phyloP scores from a whole-genome alignment of 140 eudicot genomes.

The Oenanthe javanica region DNA sequence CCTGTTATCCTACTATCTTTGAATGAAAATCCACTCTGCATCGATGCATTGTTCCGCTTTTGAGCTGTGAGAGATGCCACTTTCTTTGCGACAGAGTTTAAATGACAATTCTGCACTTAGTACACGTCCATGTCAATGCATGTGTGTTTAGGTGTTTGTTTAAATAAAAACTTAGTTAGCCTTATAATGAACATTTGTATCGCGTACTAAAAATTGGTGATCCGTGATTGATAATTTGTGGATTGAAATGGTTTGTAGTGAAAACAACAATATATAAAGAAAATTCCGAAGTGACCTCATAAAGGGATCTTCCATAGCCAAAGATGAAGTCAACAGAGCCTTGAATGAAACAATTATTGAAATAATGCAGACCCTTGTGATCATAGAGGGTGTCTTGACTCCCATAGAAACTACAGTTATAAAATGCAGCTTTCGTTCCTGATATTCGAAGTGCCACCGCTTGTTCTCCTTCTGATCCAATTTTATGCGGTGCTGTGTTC shows the following conservation, averaged over 20 bases:
- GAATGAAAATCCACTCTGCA: constrained; percentile 69
- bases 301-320: constrained; percentile 72
- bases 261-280: neutral
- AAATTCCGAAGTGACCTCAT: constrained; percentile 33
- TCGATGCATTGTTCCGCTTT: constrained; percentile 24
- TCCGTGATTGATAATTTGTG: neutral
- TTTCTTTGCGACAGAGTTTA: constrained; percentile 39
- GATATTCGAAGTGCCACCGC: constrained; percentile 64
- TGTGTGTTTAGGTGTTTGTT: no score
- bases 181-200: no score
- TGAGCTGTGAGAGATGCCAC: constrained; percentile 63
- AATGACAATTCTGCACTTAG: constrained; percentile 38
- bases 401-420: constrained; percentile 67
- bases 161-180: no score
- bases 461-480: constrained; percentile 44
- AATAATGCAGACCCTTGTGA: constrained; percentile 73
- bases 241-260: neutral
- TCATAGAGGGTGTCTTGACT: constrained; percentile 68
- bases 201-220: no score
- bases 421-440: constrained; percentile 66
- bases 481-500: constrained; percentile 51
- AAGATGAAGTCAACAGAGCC: constrained; percentile 81
- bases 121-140: neutral
- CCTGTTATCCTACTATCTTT: constrained; percentile 51
- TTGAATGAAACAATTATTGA: constrained; percentile 61